Evolutionary conservation across 2,329 filamentous ascomycete species (phyloP).

Genomic region (Fusarium pseudograminearum): DNA sequence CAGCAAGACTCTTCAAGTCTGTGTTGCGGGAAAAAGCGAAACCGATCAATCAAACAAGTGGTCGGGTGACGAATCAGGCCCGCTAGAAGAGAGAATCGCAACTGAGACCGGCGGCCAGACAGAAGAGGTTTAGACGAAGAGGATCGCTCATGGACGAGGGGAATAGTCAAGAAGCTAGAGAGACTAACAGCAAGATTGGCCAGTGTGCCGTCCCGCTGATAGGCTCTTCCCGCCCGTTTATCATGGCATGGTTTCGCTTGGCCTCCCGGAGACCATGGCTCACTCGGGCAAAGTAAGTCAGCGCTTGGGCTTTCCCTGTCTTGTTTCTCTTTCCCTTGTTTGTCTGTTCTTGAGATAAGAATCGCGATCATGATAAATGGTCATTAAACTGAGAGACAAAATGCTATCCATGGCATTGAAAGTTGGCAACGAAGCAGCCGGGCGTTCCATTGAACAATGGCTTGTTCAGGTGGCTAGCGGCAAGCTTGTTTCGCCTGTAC

Average conservation of each 20-base stretch:
- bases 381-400: constrained; percentile 1
- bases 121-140: constrained; percentile 33
- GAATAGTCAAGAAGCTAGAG: neutral
- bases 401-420: constrained; percentile 10
- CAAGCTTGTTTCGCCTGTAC: neutral
- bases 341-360: constrained; percentile 13
- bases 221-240: constrained; percentile 41
- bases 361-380: constrained; percentile 15
- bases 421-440: neutral
- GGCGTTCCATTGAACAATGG: neutral
- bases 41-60: constrained; percentile 10
- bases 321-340: constrained; percentile 13
- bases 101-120: constrained; percentile 24
- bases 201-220: constrained; percentile 41
- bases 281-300: constrained; percentile 21
- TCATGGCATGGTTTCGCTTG: constrained; percentile 17
- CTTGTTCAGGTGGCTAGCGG: constrained; percentile 15
- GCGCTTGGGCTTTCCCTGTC: constrained; percentile 29
- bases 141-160: constrained; percentile 3
- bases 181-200: constrained; percentile 31
- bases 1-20: constrained; percentile 10
- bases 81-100: constrained; percentile 27
- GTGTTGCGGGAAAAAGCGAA: constrained; percentile 33
- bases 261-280: constrained; percentile 25
- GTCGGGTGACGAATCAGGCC: constrained; percentile 17